A percentile compares a stretch with the other conserved stretches of the same genome.
Conservation (phyloP, 805 yeast species). For the Candida methanosorbosa region DNA sequence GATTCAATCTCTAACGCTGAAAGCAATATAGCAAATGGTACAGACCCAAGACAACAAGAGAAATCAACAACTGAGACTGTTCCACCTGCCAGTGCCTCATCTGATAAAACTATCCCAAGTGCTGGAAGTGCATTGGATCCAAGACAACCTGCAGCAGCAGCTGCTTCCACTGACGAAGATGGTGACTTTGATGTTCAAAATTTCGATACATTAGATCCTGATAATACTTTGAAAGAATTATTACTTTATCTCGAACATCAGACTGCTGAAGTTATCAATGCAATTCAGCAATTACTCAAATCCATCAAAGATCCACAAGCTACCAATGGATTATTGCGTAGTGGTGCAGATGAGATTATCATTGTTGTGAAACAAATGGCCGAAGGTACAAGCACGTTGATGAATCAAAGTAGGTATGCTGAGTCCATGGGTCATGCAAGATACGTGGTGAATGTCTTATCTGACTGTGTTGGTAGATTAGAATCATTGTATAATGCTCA, state of each 20-base stretch:
- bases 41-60: neutral
- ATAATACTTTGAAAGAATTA: conserved; percentile 77
- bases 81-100: neutral
- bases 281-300: conserved; percentile 74
- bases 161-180: neutral
- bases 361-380: conserved; percentile 79
- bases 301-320: conserved; percentile 73
- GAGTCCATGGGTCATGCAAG: conserved; percentile 83
- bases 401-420: conserved; percentile 81
- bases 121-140: conserved; percentile 13
- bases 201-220: conserved; percentile 80
- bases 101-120: conserved; percentile 8
- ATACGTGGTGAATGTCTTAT: conserved; percentile 82
- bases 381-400: conserved; percentile 77
- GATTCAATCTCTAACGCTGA: conserved; percentile 1
- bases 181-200: conserved; percentile 60
- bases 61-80: neutral
- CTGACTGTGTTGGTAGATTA: conserved; percentile 83
- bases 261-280: conserved; percentile 83
- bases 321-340: conserved; percentile 64
- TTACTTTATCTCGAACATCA: conserved; percentile 85
- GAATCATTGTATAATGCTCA: conserved; percentile 47
- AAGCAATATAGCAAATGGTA: neutral
- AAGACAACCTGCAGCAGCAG: neutral
- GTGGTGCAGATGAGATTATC: conserved; percentile 68